phyloP scores from a whole-genome alignment of 2,329 filamentous ascomycete genomes.

The Cercospora sp. region DNA sequence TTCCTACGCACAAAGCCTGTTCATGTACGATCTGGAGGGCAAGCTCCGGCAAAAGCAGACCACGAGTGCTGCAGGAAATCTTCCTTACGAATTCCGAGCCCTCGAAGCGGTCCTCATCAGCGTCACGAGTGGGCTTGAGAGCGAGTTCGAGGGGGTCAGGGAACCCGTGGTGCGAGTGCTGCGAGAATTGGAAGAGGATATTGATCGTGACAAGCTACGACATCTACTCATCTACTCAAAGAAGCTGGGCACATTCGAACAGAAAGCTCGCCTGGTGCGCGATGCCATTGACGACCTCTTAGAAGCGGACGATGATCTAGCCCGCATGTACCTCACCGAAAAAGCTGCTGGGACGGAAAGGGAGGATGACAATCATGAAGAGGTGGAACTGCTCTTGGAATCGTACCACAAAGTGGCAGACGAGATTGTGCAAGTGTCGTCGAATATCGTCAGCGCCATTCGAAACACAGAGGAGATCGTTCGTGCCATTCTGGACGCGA shows the following conservation, averaged over 20 bases:
- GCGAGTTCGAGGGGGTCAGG: slow-evolving; percentile 89
- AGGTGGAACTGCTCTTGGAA: slow-evolving; percentile 94
- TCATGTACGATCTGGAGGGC: slow-evolving; percentile 95
- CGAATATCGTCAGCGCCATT: slow-evolving; percentile 90
- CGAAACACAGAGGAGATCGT: slow-evolving; percentile 98
- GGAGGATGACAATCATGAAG: slow-evolving; percentile 84
- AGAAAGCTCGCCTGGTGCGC: slow-evolving; percentile 89
- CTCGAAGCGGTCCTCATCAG: slow-evolving; percentile 93
- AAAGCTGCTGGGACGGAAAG: slow-evolving; percentile 72
- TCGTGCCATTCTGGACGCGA: slow-evolving; percentile 94
- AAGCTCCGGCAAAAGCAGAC: slow-evolving; percentile 80
- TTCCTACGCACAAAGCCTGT: slow-evolving; percentile 91
- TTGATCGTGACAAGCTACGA: slow-evolving; percentile 89
- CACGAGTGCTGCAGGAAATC: slow-evolving; percentile 53
- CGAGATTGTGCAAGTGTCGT: slow-evolving; percentile 93
- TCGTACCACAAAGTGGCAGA: slow-evolving; percentile 98
- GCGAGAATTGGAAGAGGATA: slow-evolving; percentile 90
- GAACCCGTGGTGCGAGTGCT: slow-evolving; percentile 89
- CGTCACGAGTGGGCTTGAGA: slow-evolving; percentile 86
- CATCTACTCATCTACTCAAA: slow-evolving; percentile 92
- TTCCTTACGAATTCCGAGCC: slow-evolving; percentile 95
- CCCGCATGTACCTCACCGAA: slow-evolving; percentile 93
- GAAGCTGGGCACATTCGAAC: slow-evolving; percentile 93
- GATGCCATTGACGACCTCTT: slow-evolving; percentile 94
- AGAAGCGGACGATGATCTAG: slow-evolving; percentile 92